A percentile compares a stretch with the other conserved stretches of the same genome.
Evolutionary conservation across 2,329 filamentous ascomycete species (phyloP).

Genomic region (Xylaria arbuscula): DNA sequence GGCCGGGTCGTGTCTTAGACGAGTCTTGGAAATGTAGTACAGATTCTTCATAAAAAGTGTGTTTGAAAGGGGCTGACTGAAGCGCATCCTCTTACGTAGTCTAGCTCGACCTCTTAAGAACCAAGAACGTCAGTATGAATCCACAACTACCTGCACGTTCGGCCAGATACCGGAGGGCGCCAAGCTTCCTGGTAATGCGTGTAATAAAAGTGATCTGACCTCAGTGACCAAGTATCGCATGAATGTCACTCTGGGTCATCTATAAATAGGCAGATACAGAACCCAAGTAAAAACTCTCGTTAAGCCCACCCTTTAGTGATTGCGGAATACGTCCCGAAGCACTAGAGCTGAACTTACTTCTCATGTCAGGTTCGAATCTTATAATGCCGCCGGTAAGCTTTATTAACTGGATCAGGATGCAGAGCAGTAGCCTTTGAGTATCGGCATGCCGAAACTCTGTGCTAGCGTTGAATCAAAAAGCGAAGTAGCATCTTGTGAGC

Average conservation of each 20-base stretch:
- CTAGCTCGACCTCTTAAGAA: conserved; percentile 3
- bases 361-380: too few relatives aligned
- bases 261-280: background rate
- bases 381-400: background rate
- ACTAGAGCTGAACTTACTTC: background rate
- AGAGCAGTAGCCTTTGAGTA: background rate
- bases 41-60: background rate
- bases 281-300: background rate
- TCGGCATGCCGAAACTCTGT: background rate
- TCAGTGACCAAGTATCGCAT: background rate
- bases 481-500: background rate
- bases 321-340: background rate
- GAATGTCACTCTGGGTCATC: background rate
- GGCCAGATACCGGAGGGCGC: background rate
- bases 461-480: background rate
- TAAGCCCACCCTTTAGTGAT: background rate
- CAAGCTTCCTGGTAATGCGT: background rate
- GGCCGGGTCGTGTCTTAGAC: background rate
- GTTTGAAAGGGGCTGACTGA: background rate
- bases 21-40: background rate
- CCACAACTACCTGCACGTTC: conserved; percentile 22
- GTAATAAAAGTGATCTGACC: background rate
- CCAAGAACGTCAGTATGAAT: background rate
- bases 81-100: background rate
- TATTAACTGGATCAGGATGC: background rate